phyloP scores from a whole-genome alignment of 306 rosid genomes.

The Cajanus cajan region DNA sequence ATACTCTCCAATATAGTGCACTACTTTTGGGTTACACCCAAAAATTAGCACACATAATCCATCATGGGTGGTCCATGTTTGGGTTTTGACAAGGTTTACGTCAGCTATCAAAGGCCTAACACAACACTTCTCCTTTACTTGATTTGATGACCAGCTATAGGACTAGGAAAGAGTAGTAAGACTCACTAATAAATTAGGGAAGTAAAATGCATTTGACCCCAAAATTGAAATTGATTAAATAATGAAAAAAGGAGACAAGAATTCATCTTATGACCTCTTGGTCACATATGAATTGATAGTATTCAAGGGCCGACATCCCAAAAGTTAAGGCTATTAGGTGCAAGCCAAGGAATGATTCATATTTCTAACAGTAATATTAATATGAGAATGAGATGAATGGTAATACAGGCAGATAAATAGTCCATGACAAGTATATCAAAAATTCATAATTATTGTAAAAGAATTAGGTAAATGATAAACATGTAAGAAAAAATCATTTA shows the following conservation, averaged over 20 bases:
- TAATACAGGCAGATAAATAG: neutral
- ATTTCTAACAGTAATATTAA: constrained; percentile 8
- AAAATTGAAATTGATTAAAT: constrained; percentile 14
- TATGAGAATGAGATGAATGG: neutral
- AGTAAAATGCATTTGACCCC: neutral
- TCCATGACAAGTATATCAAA: neutral
- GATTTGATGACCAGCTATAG: too few species aligned
- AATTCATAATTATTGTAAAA: neutral
- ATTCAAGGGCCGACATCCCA: neutral
- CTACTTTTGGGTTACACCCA: too few species aligned
- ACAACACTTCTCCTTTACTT: too few species aligned
- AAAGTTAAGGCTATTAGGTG: neutral
- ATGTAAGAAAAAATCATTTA: neutral
- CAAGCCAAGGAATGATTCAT: neutral
- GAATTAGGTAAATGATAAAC: constrained; percentile 11
- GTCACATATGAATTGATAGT: neutral
- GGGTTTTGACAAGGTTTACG: too few species aligned
- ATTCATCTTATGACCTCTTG: neutral
- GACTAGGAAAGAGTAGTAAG: too few species aligned
- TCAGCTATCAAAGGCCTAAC: too few species aligned
- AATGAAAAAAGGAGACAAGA: neutral
- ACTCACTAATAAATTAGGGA: too few species aligned
- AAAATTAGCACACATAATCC: too few species aligned
- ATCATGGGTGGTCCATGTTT: too few species aligned
- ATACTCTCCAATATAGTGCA: too few species aligned